phyloP scores from a whole-genome alignment of 1,139 yeast genomes.

The Kluyveromyces marxianus region DNA sequence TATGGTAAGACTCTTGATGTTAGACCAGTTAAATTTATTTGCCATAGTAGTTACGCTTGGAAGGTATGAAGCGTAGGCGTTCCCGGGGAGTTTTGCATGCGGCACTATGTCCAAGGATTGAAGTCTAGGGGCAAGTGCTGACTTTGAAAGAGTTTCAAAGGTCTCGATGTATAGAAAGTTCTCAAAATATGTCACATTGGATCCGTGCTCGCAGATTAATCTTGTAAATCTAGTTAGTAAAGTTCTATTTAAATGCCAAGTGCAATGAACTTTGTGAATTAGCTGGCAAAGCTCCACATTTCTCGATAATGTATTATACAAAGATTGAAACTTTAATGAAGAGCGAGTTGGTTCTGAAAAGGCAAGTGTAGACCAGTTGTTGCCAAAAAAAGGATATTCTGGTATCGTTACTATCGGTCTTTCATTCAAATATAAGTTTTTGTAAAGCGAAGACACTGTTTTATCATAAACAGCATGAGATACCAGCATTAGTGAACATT shows the following conservation, averaged over 20 bases:
- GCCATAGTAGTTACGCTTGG: conserved; percentile 11
- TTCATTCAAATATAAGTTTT: conserved; percentile 23
- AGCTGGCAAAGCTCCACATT: conserved; percentile 17
- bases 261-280: conserved; percentile 22
- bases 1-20: conserved; percentile 18
- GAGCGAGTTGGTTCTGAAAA: conserved; percentile 8
- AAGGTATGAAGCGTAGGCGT: conserved; percentile 17
- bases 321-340: conserved; percentile 17
- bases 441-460: conserved; percentile 18
- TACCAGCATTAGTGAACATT: conserved; percentile 20
- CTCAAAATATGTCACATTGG: conserved; percentile 20
- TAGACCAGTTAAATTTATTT: conserved; percentile 14
- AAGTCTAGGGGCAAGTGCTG: conserved; percentile 11
- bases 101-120: conserved; percentile 22
- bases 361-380: conserved; percentile 23
- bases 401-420: conserved; percentile 21
- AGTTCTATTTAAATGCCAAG: conserved; percentile 25
- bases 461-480: conserved; percentile 14
- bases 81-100: conserved; percentile 20
- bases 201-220: conserved; percentile 14
- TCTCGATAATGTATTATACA: conserved; percentile 19
- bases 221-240: conserved; percentile 15
- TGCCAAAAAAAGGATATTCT: conserved; percentile 18
- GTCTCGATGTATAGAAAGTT: conserved; percentile 21
- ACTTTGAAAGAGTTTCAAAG: conserved; percentile 11